phyloP scores from a whole-genome alignment of 78 protist genomes.

The Guillardia theta region DNA sequence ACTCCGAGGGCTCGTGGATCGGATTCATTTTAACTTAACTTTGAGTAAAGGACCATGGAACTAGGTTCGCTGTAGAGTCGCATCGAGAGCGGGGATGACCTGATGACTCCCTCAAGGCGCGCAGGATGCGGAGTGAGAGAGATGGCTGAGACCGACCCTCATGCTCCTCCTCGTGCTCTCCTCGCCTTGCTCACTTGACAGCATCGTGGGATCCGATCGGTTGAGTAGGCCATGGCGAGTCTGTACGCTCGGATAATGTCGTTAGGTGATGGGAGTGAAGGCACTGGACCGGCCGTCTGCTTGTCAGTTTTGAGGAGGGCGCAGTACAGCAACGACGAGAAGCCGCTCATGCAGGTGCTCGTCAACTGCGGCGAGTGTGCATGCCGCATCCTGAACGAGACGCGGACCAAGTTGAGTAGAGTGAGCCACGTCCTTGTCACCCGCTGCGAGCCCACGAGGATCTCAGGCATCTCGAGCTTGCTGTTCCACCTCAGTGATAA shows the following conservation, averaged over 20 bases:
- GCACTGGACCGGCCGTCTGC: neutral
- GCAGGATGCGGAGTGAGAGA: too few relatives aligned
- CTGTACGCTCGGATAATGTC: neutral
- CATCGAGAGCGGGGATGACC: too few relatives aligned
- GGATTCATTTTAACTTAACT: too few relatives aligned
- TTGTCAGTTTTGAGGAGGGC: neutral
- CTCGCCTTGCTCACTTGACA: too few relatives aligned
- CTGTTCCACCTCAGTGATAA: neutral
- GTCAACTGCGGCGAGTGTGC: neutral
- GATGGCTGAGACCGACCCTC: too few relatives aligned
- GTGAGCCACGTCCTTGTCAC: neutral
- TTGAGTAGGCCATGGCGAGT: neutral
- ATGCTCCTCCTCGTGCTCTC: too few relatives aligned
- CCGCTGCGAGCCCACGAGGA: neutral
- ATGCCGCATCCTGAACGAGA: neutral
- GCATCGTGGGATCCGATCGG: too few relatives aligned
- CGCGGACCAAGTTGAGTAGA: neutral
- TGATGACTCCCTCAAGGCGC: too few relatives aligned
- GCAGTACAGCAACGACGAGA: neutral
- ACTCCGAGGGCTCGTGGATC: too few relatives aligned
- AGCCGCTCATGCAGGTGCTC: neutral
- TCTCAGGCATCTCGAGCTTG: neutral
- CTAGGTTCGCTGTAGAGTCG: too few relatives aligned
- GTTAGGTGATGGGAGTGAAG: neutral
- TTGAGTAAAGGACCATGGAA: too few relatives aligned